Evolutionary conservation across 2,329 filamentous ascomycete genomes (phyloP).

Genomic region (Bipolaris oryzae): DNA sequence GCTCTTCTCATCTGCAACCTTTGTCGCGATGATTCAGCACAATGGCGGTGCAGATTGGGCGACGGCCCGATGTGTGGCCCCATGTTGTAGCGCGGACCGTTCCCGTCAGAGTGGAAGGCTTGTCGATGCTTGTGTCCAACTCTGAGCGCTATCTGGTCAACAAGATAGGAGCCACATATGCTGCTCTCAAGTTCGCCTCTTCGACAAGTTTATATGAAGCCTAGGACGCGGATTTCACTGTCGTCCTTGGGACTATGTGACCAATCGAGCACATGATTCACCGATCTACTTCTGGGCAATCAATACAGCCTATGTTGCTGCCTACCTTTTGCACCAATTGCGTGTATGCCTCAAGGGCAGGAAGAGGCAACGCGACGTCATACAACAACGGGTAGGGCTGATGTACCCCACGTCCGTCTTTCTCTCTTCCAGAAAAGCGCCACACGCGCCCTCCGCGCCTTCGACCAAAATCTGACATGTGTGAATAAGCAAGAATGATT

Average conservation of each 20-base stretch:
- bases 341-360: neutral
- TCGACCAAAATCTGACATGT: neutral
- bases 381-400: slow-evolving; percentile 1
- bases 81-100: neutral
- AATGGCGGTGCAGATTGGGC: slow-evolving; percentile 2
- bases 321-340: neutral
- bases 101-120: neutral
- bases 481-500: slow-evolving; percentile 1
- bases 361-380: neutral
- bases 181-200: neutral
- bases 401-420: neutral
- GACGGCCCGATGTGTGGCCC: neutral
- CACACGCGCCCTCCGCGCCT: neutral
- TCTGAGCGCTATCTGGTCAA: neutral
- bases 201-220: neutral
- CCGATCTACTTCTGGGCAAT: neutral
- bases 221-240: neutral
- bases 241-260: neutral
- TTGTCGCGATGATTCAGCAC: slow-evolving; percentile 10
- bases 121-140: neutral
- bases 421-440: neutral
- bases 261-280: neutral
- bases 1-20: slow-evolving; percentile 11
- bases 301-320: neutral
- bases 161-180: neutral